Base-by-base conservation (phyloP, 2,329 filamentous ascomycete genomes). In the Penicillium rolfsii region DNA sequence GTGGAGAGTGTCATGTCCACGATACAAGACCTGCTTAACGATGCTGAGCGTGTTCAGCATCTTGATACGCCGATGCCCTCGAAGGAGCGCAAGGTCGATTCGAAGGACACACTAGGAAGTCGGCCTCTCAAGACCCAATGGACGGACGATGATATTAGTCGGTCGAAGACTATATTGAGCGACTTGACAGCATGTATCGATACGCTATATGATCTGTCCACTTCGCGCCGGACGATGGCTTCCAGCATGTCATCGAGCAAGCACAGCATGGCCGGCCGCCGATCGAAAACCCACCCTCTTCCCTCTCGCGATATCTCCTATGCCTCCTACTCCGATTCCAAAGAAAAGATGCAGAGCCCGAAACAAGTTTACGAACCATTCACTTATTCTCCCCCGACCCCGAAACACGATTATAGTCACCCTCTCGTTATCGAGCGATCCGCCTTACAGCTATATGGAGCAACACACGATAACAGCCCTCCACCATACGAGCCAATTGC, bases 1-100 rank as follows among this genome's bases (percentile, higher is more conserved):
- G 87, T 89, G 40, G 84, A 83, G 58, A 87, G 85, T 69, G 85
- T 89, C 52, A 82, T 89, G 77, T 82, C 83, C 19, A 87, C 86
- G 35, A 88, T 89, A 66, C 84, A 87, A 67, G 83, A 86, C 59
- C 82, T 88, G 7, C 77, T 87, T 26, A 84, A 86, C 59, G 84
- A 89, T 71, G 85, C 85, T 14, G 86, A 88, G 64, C 76, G 80
- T 55, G 79, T 88, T 61, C 83, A 85, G 67, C 80, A 81, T 64
- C 69, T 73, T 46, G 75, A 79, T 59, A 77, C 80, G 61, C 71
- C 74, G 5, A 73, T 75, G 26, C 70, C 76, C 28, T 72, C 71
- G 19, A 79, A 79, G 57, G 74, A 74, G 58, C 68, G 70, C 56
- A 70, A 72, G 56, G 61, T 69, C 22, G 71, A 76, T 60, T 68